phyloP scores from a whole-genome alignment of 441 rosid species.

The Hura crepitans region DNA sequence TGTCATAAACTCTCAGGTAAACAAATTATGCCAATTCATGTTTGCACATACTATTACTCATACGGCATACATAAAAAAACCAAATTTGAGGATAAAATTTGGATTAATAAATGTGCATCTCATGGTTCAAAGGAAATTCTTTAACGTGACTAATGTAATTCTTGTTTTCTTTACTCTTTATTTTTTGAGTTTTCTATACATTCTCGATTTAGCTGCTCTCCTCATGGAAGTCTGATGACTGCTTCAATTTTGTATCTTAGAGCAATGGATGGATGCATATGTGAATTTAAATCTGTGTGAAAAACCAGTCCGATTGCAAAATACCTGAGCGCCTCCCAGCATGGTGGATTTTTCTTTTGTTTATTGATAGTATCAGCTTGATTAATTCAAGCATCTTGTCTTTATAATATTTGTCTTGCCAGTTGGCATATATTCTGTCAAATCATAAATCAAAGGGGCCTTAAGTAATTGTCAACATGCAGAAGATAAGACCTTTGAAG shows the following conservation, averaged over 20 bases:
- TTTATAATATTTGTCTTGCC: background rate
- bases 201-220: background rate
- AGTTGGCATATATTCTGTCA: background rate
- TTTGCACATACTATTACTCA: background rate
- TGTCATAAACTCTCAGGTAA: slow-evolving; percentile 89
- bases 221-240: background rate
- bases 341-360: too few species aligned
- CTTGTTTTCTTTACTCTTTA: background rate
- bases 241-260: background rate
- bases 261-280: background rate
- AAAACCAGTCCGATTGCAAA: too few species aligned
- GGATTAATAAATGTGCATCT: background rate
- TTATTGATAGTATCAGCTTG: too few species aligned
- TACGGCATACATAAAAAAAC: background rate
- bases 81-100: background rate
- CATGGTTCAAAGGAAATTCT: background rate
- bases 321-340: too few species aligned
- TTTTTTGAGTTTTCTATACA: slow-evolving; percentile 1
- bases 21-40: background rate
- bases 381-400: background rate
- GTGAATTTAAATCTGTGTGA: background rate
- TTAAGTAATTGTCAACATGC: background rate
- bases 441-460: background rate
- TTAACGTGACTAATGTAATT: background rate
- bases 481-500: background rate